These are phyloP conservation scores for Mycena albidolilacea DNA, from an alignment of 768 basidiomycete species.

Conservation along the genomic window DNA sequence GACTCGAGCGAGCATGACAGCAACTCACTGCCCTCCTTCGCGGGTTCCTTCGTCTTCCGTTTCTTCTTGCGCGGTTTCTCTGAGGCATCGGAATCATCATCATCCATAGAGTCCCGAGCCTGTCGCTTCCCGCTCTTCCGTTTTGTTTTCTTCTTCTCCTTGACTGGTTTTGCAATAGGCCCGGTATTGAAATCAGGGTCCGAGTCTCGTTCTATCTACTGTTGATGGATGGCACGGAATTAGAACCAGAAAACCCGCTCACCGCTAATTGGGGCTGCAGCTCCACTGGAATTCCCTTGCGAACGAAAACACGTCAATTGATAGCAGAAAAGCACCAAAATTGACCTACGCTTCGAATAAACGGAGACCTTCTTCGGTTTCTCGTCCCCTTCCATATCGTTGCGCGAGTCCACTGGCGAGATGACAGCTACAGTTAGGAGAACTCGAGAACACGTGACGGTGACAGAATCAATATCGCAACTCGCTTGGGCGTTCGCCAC, in stretches of 20 bases:
- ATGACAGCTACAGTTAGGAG: not conserved
- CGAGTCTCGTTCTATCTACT: constrained; percentile 57
- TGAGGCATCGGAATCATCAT: constrained; percentile 6
- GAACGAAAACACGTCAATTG: constrained; percentile 14
- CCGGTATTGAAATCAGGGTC: constrained; percentile 67
- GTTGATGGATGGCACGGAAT: not conserved
- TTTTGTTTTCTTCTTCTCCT: constrained; percentile 35
- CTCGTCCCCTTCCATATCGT: not conserved
- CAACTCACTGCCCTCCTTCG: constrained; percentile 11
- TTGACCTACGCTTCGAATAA: constrained; percentile 48
- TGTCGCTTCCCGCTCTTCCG: constrained; percentile 46
- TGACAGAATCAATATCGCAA: not conserved
- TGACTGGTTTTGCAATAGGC: constrained; percentile 43
- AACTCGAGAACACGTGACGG: not conserved
- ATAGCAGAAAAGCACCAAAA: not conserved
- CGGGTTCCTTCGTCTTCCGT: not conserved
- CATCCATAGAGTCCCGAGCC: constrained; percentile 33
- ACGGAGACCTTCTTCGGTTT: constrained; percentile 38
- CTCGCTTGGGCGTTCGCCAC: not conserved
- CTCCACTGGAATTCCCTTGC: constrained; percentile 48
- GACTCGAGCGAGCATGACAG: no score
- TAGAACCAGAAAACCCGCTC: constrained; percentile 23
- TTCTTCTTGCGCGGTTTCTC: constrained; percentile 26
- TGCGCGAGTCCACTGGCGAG: not conserved
- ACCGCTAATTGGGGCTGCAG: constrained; percentile 54